Base-by-base conservation (phyloP, 495 filamentous ascomycete species). In the Rhypophila decipiens region DNA sequence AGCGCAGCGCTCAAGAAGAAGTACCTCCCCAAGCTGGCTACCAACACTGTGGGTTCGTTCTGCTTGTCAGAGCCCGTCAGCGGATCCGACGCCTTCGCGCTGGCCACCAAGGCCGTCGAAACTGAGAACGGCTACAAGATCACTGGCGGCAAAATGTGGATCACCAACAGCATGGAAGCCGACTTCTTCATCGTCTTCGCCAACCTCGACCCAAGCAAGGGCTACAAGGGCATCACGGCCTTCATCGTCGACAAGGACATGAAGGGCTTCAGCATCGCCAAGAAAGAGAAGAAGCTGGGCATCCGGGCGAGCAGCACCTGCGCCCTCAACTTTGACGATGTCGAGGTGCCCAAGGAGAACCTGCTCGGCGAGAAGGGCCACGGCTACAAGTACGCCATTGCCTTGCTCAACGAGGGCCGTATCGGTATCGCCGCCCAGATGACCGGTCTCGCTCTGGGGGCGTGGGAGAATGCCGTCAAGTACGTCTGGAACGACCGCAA, bases 261-360 rank as follows among this genome's bases (percentile, higher is more conserved):
- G 41, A 83, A 84, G 46, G 93, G 93, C 4, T 97, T 99, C 76
- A 82, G 78, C 15, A 90, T 99, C 63, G 88, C 93, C 17, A 99
- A 99, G 79, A 99, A 99, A 75, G 93, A 99, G 76, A 96, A 95
- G 83, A 99, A 99, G 76, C 81, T 99, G 24, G 93, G 93, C 36
- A 99, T 99, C 70, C 82, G 76, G 45, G 93, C 93, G 2, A 91
- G 86, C 72, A 90, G 86, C 72, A 99, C 93, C 18, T 99, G 93
- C 67, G 89, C 94, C 39, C 76, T 99, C 60, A 99, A 84, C 76
- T 96, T 99, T 52, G 93, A 99, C 66, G 93, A 97, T 59, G 91
- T 97, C 20, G 82, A 93, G 59, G 79, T 99, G 15, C 91, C 72
- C 23, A 82, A 82, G 64, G 85, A 83, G 60, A 91, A 96, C 66